Evolutionary conservation across 2,329 filamentous ascomycete species (phyloP), one percentile per base, ranked within the genome.

Genomic region (Microsporum canis): DNA sequence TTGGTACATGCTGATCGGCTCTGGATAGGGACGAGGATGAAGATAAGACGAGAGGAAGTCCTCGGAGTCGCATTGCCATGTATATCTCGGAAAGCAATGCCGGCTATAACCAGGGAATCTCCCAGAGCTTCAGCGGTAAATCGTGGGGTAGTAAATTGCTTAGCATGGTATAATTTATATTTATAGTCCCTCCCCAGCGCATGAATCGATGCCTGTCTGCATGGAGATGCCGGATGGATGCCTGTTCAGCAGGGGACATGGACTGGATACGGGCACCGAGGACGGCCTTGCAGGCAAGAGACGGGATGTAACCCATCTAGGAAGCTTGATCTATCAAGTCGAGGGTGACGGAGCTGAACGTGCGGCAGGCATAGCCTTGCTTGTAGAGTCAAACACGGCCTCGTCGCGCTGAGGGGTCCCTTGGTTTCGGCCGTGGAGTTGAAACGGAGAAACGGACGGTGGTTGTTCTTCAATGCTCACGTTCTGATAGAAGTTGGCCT

Each of bases 51-150:
- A n/a, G 29, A 55, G 3, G 94, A 94, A 34, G 17, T 23, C 17
- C 17, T 23, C 17, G 17, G 17, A 23, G 17, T 23, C 17, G 17
- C 17, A 97, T 75, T 39, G 99, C 78, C 27, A 92, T 89, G 39
- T 43, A 43, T 43, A 43, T 23, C n/a, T 43, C 39, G 39, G 39
- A n/a, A 43, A n/a, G 39, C 39, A 43, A 43, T 14, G 39, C 39
- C 39, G 39, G n/a, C 17, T 43, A 43, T 43, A 43, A 6, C 39
- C 39, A 43, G 39, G 39, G 39, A 6, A 43, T 43, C 14, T 43
- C 39, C 39, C 39, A 43, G n/a, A 43, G 39, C 39, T 43, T 6
- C 39, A 14, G n/a, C 39, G 17, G 5, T 5, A 43, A 6, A 43
- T 43, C 39, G 39, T 43, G 39, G 39, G 39, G n/a, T 43, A 43